phyloP scores from a whole-genome alignment of 768 basidiomycete genomes.

The Sarcodon aspratus region DNA sequence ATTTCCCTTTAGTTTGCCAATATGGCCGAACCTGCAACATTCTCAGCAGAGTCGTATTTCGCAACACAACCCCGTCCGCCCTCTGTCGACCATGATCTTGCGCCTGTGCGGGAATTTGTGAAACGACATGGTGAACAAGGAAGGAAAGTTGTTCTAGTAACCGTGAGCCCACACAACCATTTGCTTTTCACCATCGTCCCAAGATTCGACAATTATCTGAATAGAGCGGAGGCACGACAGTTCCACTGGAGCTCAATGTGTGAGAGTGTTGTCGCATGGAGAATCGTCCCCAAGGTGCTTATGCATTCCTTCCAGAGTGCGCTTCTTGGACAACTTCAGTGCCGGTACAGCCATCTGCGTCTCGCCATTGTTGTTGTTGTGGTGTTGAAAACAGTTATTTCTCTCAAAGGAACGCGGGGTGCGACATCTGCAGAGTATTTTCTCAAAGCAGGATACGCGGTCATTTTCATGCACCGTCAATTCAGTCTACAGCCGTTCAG shows the following conservation, averaged over 20 bases:
- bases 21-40: conserved; percentile 18
- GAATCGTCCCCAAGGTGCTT: not conserved
- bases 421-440: conserved; percentile 99
- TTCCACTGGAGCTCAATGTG: conserved; percentile 98
- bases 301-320: conserved; percentile 51
- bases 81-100: conserved; percentile 57
- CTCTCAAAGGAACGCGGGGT: conserved; percentile 93
- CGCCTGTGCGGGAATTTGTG: conserved; percentile 57
- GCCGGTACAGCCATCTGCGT: conserved; percentile 48
- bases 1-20: not conserved
- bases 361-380: conserved; percentile 77
- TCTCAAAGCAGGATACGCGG: conserved; percentile 86
- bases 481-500: conserved; percentile 98
- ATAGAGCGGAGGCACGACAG: conserved; percentile 97
- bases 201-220: conserved; percentile 4
- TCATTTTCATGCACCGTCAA: conserved; percentile 97
- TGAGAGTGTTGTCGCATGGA: conserved; percentile 34
- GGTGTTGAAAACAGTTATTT: conserved; percentile 97
- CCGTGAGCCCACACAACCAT: conserved; percentile 41
- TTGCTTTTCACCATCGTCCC: not conserved
- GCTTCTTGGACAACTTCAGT: conserved; percentile 98
- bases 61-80: conserved; percentile 74
- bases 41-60: conserved; percentile 88
- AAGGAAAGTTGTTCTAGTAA: conserved; percentile 84
- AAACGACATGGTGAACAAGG: conserved; percentile 49